These are phyloP conservation scores for Huntiella abstrusa DNA, from an alignment of 2,329 filamentous ascomycete species.

Conservation along the genomic window DNA sequence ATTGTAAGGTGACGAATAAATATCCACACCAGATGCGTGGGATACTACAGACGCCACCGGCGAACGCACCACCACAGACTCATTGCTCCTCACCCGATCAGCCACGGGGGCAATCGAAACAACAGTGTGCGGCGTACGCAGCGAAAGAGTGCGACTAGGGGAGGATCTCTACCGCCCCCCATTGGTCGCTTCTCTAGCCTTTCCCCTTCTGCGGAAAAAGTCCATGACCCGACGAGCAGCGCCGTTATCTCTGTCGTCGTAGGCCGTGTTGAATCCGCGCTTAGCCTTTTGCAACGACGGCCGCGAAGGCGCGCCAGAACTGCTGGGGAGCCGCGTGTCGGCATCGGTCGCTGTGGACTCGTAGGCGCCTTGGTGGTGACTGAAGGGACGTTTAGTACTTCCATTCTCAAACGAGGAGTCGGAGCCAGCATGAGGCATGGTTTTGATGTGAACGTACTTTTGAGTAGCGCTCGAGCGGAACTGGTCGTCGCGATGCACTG, in stretches of 20 bases:
- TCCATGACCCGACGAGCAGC: slow-evolving; percentile 92
- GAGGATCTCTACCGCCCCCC: slow-evolving; percentile 10
- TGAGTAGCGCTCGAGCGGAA: slow-evolving; percentile 22
- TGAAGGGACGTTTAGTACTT: slow-evolving; percentile 12
- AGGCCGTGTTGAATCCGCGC: slow-evolving; percentile 64
- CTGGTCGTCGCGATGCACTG: background rate
- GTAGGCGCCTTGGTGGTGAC: slow-evolving; percentile 25
- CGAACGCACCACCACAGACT: no score
- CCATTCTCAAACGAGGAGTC: slow-evolving; percentile 32
- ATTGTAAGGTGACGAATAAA: no score
- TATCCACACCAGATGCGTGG: no score
- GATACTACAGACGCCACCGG: no score
- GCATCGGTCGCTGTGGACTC: slow-evolving; percentile 25
- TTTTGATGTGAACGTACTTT: slow-evolving; percentile 25
- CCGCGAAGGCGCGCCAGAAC: slow-evolving; percentile 15
- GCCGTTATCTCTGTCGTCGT: slow-evolving; percentile 59
- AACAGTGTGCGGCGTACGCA: background rate
- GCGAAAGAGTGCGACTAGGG: slow-evolving; percentile 10
- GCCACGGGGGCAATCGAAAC: background rate
- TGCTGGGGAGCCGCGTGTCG: slow-evolving; percentile 20
- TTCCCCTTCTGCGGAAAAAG: slow-evolving; percentile 79
- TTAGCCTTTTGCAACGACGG: slow-evolving; percentile 68
- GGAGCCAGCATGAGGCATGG: slow-evolving; percentile 30
- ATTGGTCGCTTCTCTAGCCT: slow-evolving; percentile 25
- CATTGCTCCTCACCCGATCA: no score